Conservation (phyloP, 1,284 basidiomycete species). For the Sporisorium exsertum region DNA sequence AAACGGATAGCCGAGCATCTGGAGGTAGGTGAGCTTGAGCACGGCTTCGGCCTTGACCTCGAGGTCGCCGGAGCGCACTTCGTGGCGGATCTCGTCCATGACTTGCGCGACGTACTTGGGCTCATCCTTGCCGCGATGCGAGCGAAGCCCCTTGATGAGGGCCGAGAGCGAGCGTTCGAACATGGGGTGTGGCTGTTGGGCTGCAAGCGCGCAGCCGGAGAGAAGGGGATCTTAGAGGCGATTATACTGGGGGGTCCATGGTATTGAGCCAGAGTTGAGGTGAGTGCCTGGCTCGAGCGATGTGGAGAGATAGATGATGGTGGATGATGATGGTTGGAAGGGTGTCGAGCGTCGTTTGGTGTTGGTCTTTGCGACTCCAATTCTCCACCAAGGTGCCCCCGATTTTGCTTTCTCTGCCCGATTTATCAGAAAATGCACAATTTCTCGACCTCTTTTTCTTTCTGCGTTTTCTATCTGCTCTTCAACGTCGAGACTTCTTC, state of each 20-base stretch:
- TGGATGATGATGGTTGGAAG: background rate
- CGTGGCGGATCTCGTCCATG: conserved; percentile 81
- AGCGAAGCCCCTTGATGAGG: conserved; percentile 68
- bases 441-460: conserved; percentile 1
- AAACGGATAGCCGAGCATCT: conserved; percentile 82
- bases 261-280: background rate
- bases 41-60: conserved; percentile 94
- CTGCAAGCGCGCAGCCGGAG: background rate
- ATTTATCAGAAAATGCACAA: no score
- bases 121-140: conserved; percentile 70
- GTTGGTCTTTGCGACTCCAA: conserved; percentile 12
- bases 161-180: conserved; percentile 66
- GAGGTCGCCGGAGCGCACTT: conserved; percentile 94
- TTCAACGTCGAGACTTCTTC: no score
- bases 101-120: conserved; percentile 71
- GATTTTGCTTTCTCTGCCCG: no score
- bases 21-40: conserved; percentile 94
- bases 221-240: background rate
- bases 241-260: background rate
- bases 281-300: background rate
- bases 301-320: background rate
- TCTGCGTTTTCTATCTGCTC: background rate
- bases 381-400: conserved; percentile 14
- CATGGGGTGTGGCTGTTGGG: conserved; percentile 35
- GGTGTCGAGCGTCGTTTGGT: background rate